These are phyloP conservation scores for Lipomyces lipofer DNA, from an alignment of 805 yeast genomes.

Conservation along the genomic window DNA sequence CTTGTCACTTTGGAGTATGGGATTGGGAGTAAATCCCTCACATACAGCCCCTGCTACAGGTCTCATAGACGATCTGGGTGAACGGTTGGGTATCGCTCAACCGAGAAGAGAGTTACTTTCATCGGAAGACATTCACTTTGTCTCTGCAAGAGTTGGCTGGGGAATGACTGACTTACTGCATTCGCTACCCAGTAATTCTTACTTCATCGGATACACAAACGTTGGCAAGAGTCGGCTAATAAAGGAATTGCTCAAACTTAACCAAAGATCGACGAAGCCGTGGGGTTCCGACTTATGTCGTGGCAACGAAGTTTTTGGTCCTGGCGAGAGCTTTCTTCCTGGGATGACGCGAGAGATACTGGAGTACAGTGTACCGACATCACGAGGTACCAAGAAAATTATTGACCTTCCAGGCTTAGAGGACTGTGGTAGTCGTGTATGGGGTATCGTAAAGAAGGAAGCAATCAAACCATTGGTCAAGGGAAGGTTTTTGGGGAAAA, in stretches of 20 bases:
- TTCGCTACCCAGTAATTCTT: slow-evolving; percentile 40
- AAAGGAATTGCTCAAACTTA: slow-evolving; percentile 66
- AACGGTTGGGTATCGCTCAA: not conserved
- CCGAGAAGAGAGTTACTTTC: not conserved
- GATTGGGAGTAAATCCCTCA: not conserved
- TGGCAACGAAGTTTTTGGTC: slow-evolving; percentile 41
- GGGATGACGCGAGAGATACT: slow-evolving; percentile 66
- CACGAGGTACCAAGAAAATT: slow-evolving; percentile 33
- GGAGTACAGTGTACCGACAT: slow-evolving; percentile 41
- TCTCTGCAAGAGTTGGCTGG: slow-evolving; percentile 59
- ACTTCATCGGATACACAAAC: slow-evolving; percentile 82
- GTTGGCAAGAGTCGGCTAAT: slow-evolving; percentile 84
- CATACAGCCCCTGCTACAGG: not conserved
- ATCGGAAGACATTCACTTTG: slow-evolving; percentile 46
- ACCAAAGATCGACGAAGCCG: slow-evolving; percentile 36
- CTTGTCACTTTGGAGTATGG: slow-evolving; percentile 12
- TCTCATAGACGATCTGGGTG: not conserved
- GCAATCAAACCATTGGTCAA: slow-evolving; percentile 18
- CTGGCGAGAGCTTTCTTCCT: slow-evolving; percentile 51
- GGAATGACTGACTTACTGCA: slow-evolving; percentile 45
- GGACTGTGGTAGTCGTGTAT: slow-evolving; percentile 28
- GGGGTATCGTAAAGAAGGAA: slow-evolving; percentile 33
- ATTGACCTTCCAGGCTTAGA: slow-evolving; percentile 40
- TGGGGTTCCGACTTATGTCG: not conserved
- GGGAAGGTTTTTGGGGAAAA: slow-evolving; percentile 21